Percentiles rank a stretch among this genome's conserved stretches.
Conservation (phyloP, 805 yeast species). For the Dipodascopsis tothii region DNA sequence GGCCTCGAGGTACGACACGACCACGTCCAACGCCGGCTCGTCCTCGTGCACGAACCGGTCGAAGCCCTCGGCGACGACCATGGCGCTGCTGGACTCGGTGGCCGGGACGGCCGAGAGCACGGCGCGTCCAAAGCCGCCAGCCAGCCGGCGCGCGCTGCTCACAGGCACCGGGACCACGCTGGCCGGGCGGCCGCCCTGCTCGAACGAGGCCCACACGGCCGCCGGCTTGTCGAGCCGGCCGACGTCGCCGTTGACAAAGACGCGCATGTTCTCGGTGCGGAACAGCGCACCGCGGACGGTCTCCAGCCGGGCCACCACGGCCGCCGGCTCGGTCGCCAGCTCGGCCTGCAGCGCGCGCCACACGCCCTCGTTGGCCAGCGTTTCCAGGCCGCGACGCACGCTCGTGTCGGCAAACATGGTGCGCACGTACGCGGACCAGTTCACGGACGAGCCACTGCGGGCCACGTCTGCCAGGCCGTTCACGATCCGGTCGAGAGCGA, state of each 20-base stretch:
- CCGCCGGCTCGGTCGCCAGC: conserved; percentile 41
- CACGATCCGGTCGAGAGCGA: conserved; percentile 54
- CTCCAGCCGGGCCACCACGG: conserved; percentile 39
- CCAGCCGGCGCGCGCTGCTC: too few species aligned
- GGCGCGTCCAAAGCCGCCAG: too few species aligned
- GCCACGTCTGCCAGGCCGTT: conserved; percentile 56
- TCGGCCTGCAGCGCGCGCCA: conserved; percentile 42
- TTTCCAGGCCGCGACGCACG: conserved; percentile 57
- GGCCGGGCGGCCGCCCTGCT: too few species aligned
- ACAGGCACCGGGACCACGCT: too few species aligned
- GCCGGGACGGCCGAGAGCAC: conserved; percentile 68
- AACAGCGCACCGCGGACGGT: conserved; percentile 51
- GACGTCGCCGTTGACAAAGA: conserved; percentile 66
- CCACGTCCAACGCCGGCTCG: conserved; percentile 60
- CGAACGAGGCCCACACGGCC: conserved; percentile 47
- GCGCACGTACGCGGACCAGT: conserved; percentile 54
- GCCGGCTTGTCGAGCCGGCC: conserved; percentile 48
- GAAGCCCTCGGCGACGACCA: conserved; percentile 54
- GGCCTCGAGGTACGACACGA: conserved; percentile 68
- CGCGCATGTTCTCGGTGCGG: conserved; percentile 51
- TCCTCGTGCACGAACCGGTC: conserved; percentile 50
- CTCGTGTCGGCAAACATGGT: conserved; percentile 52
- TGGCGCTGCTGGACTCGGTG: conserved; percentile 70
- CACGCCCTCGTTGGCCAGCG: conserved; percentile 53
- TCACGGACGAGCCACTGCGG: conserved; percentile 56